Percentiles rank a stretch among this genome's conserved stretches.
Conservation (phyloP, 2,329 filamentous ascomycete genomes). For the Trichoderma aggressivum region DNA sequence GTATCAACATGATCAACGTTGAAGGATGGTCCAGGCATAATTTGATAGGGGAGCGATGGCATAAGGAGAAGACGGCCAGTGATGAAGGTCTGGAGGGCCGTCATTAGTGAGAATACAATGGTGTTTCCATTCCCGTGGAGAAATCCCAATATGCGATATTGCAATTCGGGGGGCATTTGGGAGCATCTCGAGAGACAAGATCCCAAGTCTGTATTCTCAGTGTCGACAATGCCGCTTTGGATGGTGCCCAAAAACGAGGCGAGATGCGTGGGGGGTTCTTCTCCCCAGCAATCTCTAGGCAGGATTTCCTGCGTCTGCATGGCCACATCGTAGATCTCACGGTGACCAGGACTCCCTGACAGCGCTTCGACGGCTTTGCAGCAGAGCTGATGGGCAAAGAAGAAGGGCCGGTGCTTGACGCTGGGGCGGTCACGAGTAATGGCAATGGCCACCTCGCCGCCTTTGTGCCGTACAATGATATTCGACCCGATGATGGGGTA, state of each 20-base stretch:
- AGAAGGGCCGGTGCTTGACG: neutral
- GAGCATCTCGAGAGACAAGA: neutral
- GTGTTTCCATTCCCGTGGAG: neutral
- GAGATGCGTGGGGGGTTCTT: neutral
- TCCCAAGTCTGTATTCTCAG: neutral
- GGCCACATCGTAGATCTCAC: neutral
- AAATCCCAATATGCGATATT: neutral
- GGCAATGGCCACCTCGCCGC: neutral
- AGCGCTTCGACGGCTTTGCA: neutral
- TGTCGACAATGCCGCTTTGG: neutral
- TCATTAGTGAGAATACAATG: neutral
- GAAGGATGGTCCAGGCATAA: neutral
- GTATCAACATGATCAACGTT: neutral
- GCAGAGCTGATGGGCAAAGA: neutral
- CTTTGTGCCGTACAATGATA: neutral
- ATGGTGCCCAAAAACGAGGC: neutral
- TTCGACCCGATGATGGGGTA: neutral
- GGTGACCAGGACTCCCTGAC: neutral
- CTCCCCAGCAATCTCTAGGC: neutral
- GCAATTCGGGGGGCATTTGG: neutral
- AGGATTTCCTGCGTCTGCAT: neutral
- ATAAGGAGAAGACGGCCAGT: neutral
- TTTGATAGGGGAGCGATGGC: no score
- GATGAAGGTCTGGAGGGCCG: neutral
- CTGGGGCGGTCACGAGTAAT: neutral